Evolutionary conservation across 1,284 basidiomycete genomes (phyloP).

Genomic region (Papiliotrema flavescens): DNA sequence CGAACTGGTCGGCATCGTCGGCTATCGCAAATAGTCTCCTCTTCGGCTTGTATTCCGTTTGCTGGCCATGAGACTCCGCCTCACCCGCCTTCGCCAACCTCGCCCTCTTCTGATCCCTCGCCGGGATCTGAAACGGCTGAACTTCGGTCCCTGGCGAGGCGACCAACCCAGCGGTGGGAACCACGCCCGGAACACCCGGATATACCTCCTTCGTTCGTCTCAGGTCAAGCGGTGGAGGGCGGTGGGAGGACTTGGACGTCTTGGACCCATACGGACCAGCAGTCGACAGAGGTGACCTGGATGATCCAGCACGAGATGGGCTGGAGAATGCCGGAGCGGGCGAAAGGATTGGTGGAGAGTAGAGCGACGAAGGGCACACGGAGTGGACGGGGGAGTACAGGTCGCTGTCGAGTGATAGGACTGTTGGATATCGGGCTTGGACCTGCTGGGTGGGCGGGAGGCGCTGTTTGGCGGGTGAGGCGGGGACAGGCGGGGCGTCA

Average conservation of each 20-base stretch:
- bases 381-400: conserved; percentile 20
- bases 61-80: neutral
- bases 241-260: neutral
- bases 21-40: conserved; percentile 2
- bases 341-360: conserved; percentile 5
- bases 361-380: conserved; percentile 10
- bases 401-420: conserved; percentile 10
- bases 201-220: conserved; percentile 13
- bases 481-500: conserved; percentile 15
- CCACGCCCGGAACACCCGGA: conserved; percentile 6
- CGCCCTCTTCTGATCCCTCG: neutral
- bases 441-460: conserved; percentile 7
- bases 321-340: neutral
- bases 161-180: neutral
- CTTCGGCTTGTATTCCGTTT: neutral
- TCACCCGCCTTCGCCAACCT: neutral
- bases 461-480: neutral
- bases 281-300: no score
- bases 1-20: conserved; percentile 21
- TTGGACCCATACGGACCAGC: neutral
- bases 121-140: no score
- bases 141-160: no score
- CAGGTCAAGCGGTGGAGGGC: conserved; percentile 35
- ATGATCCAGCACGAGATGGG: neutral
- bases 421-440: conserved; percentile 14